Conservation (phyloP, 176 grass and related monocot genomes). For the Oryza rufipogon region DNA sequence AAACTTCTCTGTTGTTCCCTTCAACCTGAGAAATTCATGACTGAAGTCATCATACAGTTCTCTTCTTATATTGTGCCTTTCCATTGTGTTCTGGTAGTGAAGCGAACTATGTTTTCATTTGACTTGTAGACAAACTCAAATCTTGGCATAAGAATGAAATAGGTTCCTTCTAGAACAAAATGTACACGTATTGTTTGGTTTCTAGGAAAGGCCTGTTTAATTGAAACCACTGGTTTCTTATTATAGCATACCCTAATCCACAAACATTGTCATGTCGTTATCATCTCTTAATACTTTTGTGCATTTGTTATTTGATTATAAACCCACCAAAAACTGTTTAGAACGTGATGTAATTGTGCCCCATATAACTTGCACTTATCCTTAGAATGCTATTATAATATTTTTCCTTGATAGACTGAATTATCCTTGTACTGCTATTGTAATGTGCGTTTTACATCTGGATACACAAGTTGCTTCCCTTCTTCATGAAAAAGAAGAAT, state of each 20-base stretch:
- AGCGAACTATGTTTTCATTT: background rate
- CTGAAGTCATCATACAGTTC: constrained; percentile 6
- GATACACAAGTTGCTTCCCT: background rate
- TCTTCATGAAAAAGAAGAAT: background rate
- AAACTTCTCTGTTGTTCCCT: constrained; percentile 38
- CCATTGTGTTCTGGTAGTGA: background rate
- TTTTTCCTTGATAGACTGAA: background rate
- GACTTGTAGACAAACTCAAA: background rate
- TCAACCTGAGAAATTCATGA: constrained; percentile 25
- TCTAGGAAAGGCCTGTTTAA: background rate
- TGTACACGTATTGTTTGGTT: background rate
- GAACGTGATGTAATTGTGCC: background rate
- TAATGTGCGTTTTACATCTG: background rate
- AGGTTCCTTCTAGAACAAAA: background rate
- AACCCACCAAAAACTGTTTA: background rate
- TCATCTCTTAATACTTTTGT: background rate
- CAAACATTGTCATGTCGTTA: background rate
- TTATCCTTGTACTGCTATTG: background rate
- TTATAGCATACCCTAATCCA: background rate
- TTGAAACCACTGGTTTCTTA: constrained; percentile 11
- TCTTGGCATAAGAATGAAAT: background rate
- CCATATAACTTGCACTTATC: background rate
- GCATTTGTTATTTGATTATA: background rate
- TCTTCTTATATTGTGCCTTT: background rate
- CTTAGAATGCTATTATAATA: background rate